These are phyloP conservation scores for Phaeotremella skinneri DNA, from an alignment of 768 basidiomycete genomes.

Conservation along the genomic window DNA sequence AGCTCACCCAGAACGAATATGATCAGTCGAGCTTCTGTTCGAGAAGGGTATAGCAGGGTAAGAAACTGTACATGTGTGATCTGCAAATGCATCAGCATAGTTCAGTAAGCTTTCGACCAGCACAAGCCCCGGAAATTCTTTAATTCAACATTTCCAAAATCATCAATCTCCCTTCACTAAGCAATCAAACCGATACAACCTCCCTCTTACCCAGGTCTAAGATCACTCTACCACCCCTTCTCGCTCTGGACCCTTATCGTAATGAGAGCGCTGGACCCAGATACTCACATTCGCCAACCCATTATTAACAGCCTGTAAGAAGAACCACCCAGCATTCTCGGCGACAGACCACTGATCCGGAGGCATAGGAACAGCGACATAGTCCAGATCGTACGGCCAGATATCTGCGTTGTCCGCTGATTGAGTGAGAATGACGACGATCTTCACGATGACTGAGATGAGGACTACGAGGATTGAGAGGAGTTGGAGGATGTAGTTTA, in stretches of 20 bases:
- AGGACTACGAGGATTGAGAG: conserved; percentile 77
- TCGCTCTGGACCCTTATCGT: too few species aligned
- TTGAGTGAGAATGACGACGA: conserved; percentile 68
- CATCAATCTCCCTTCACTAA: too few species aligned
- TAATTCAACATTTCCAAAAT: too few species aligned
- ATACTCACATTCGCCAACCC: conserved; percentile 75
- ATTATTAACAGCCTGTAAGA: conserved; percentile 81
- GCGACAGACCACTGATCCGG: conserved; percentile 65
- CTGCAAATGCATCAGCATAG: conserved; percentile 54
- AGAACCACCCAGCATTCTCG: conserved; percentile 73
- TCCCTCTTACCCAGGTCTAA: too few species aligned
- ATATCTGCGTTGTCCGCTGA: conserved; percentile 63
- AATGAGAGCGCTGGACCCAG: too few species aligned
- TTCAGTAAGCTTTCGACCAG: too few species aligned
- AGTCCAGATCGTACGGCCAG: conserved; percentile 97
- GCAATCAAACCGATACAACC: too few species aligned
- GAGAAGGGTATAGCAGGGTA: conserved; percentile 88
- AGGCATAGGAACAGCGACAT: conserved; percentile 77
- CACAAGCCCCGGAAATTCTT: too few species aligned
- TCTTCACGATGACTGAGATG: conserved; percentile 70
- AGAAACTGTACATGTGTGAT: conserved; percentile 97
- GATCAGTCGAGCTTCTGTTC: conserved; percentile 80
- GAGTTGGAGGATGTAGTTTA: conserved; percentile 88
- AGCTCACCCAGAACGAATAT: conserved; percentile 72
- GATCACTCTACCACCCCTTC: too few species aligned